Percentiles rank a stretch among this genome's conserved stretches.
These are phyloP conservation scores for Atkinsonella hypoxylon DNA, from an alignment of 2,329 filamentous ascomycete genomes.

Conservation along the genomic window DNA sequence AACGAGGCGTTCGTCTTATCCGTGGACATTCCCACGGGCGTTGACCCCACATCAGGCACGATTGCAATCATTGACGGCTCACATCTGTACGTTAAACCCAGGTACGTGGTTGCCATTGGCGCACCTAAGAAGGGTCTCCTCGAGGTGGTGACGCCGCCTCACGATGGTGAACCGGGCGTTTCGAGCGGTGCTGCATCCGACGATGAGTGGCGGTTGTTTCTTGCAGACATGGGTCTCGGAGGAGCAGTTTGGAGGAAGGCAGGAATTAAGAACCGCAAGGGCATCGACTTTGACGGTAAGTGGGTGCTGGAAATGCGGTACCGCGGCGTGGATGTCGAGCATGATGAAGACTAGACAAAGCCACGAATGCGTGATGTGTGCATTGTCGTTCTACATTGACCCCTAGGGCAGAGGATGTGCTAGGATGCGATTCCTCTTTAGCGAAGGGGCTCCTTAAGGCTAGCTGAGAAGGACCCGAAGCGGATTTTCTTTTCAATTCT, in stretches of 20 bases:
- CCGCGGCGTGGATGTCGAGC: constrained; percentile 23
- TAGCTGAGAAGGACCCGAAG: no score
- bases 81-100: constrained; percentile 67
- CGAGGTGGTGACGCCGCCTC: constrained; percentile 52
- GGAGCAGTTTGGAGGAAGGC: constrained; percentile 77
- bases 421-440: no score
- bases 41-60: constrained; percentile 66
- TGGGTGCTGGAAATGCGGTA: constrained; percentile 69
- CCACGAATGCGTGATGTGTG: background rate
- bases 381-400: no score
- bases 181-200: constrained; percentile 26
- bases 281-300: constrained; percentile 75
- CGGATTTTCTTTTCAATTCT: no score
- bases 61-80: constrained; percentile 59
- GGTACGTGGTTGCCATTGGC: constrained; percentile 74
- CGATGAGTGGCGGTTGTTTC: constrained; percentile 64
- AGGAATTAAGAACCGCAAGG: constrained; percentile 67
- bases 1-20: constrained; percentile 72
- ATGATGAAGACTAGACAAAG: constrained; percentile 7
- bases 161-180: constrained; percentile 25
- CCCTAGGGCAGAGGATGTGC: no score
- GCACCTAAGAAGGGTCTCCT: constrained; percentile 78
- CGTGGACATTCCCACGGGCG: constrained; percentile 82
- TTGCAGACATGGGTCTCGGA: constrained; percentile 79
- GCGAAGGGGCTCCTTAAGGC: no score